Percentiles rank a stretch among this genome's conserved stretches.
phyloP scores from a whole-genome alignment of 495 filamentous ascomycete genomes.

The Tuber borchii region DNA sequence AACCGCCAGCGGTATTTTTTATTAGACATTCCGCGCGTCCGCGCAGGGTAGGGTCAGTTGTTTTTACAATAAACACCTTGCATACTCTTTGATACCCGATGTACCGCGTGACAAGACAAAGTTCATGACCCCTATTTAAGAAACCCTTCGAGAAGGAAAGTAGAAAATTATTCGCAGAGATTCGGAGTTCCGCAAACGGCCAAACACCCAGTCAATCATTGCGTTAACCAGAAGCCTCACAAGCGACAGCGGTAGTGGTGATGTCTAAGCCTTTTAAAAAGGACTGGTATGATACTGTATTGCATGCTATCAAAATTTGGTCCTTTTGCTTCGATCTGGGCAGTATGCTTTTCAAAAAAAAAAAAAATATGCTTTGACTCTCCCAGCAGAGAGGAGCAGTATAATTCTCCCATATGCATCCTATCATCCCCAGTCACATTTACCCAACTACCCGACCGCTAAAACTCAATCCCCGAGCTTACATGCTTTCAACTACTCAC shows the following conservation, averaged over 20 bases:
- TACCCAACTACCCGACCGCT: not conserved
- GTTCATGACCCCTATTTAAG: not conserved
- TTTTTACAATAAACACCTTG: not conserved
- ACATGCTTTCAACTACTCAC: not conserved
- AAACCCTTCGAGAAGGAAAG: not conserved
- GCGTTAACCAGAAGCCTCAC: not conserved
- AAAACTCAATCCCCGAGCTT: not conserved
- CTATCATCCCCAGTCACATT: not conserved
- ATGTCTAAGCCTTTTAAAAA: no score
- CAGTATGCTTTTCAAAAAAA: no score
- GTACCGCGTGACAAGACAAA: not conserved
- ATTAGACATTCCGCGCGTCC: not conserved
- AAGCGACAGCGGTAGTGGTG: not conserved
- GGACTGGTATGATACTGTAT: no score
- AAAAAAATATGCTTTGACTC: no score
- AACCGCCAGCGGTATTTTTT: not conserved
- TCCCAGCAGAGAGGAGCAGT: not conserved
- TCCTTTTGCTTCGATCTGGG: no score
- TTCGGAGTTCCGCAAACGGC: not conserved
- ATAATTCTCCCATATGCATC: not conserved
- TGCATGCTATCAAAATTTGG: no score
- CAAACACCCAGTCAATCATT: not conserved
- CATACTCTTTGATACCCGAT: not conserved
- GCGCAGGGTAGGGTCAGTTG: not conserved
- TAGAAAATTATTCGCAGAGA: not conserved